Conservation (phyloP, 495 filamentous ascomycete genomes). For the Polyplosphaeria fusca region DNA sequence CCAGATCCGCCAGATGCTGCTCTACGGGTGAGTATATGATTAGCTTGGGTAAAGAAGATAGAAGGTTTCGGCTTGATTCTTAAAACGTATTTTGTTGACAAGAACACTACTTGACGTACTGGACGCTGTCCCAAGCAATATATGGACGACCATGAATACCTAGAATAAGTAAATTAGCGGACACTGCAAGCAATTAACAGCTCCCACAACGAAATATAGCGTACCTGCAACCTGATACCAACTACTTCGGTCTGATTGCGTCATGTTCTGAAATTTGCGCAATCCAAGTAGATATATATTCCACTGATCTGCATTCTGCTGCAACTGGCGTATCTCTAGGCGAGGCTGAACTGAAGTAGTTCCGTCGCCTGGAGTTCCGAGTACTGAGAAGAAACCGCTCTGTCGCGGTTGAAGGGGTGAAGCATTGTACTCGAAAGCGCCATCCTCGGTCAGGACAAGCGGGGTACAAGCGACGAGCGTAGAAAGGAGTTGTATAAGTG, state of each 20-base stretch:
- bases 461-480: constrained; percentile 2
- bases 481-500: neutral
- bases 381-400: constrained; percentile 15
- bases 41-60: too few relatives aligned
- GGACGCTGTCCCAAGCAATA: constrained; percentile 56
- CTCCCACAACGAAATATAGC: neutral
- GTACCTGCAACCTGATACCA: constrained; percentile 61
- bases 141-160: constrained; percentile 66
- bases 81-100: too few relatives aligned
- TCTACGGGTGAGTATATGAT: too few relatives aligned
- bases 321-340: constrained; percentile 55
- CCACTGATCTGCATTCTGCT: constrained; percentile 56
- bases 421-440: constrained; percentile 4
- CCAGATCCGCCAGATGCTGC: constrained; percentile 46
- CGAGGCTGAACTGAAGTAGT: constrained; percentile 34
- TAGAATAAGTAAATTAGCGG: constrained; percentile 28
- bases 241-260: constrained; percentile 52
- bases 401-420: neutral
- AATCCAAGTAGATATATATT: constrained; percentile 58
- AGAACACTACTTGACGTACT: too few relatives aligned
- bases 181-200: neutral
- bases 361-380: constrained; percentile 25
- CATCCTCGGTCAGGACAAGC: neutral
- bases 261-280: constrained; percentile 51
- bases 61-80: too few relatives aligned